A percentile compares a stretch with the other conserved stretches of the same genome.
Evolutionary conservation across 2,329 filamentous ascomycete species (phyloP).

Genomic region (Claviceps sp.): DNA sequence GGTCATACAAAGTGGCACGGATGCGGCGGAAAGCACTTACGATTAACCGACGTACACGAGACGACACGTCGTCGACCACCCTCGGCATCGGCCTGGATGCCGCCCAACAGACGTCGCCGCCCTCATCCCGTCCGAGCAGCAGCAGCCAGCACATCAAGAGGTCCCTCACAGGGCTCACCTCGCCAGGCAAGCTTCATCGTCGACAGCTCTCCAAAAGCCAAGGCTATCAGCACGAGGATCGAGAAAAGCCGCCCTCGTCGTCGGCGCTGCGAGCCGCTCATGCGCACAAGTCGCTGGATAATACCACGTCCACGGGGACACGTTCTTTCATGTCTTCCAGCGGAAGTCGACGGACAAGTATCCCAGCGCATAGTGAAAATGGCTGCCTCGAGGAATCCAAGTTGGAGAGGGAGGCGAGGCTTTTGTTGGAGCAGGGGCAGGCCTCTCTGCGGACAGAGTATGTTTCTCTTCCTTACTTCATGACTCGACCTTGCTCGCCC

Average conservation of each 20-base stretch:
- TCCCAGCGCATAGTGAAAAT: slow-evolving; percentile 21
- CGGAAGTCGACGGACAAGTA: slow-evolving; percentile 29
- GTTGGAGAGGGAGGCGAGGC: slow-evolving; percentile 29
- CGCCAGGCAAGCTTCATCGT: slow-evolving; percentile 29
- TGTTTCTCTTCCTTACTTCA: slow-evolving; percentile 5
- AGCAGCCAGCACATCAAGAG: slow-evolving; percentile 39
- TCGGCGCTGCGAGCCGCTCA: slow-evolving; percentile 10
- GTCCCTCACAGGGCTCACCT: slow-evolving; percentile 40
- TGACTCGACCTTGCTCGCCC: no score
- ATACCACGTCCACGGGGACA: slow-evolving; percentile 29
- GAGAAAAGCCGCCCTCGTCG: slow-evolving; percentile 8
- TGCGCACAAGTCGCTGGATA: slow-evolving; percentile 29
- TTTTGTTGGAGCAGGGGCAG: slow-evolving; percentile 24
- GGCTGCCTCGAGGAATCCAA: slow-evolving; percentile 17
- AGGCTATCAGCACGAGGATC: slow-evolving; percentile 17
- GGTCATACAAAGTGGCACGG: neutral
- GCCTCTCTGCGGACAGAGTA: slow-evolving; percentile 20
- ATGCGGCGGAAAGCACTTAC: neutral
- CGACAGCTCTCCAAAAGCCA: slow-evolving; percentile 20
- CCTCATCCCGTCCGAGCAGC: slow-evolving; percentile 13
- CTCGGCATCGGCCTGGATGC: slow-evolving; percentile 2
- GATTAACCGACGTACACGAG: neutral
- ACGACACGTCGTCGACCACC: slow-evolving; percentile 7
- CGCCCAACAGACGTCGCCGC: neutral
- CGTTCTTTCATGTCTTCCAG: slow-evolving; percentile 30